Conservation (phyloP, 129 eudicot species). For the Rutidosis leptorrhynchoides region DNA sequence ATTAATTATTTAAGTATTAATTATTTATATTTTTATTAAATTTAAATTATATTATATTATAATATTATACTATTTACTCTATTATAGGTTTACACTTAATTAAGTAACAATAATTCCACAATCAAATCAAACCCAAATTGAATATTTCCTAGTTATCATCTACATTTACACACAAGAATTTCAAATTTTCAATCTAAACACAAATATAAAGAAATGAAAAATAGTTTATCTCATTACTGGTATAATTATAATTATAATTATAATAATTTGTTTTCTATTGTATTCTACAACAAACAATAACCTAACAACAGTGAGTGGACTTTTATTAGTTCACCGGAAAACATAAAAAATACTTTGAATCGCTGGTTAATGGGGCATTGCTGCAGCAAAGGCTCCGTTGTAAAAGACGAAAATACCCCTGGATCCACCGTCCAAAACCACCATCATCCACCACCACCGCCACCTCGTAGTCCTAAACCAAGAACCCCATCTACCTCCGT, state of each 20-base stretch:
- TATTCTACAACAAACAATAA: neutral
- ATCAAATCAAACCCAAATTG: slow-evolving; percentile 11
- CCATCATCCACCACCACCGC: slow-evolving; percentile 10
- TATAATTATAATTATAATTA: too few species aligned
- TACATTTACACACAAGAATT: neutral
- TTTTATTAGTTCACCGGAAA: neutral
- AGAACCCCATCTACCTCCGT: slow-evolving; percentile 30
- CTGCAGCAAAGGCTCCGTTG: slow-evolving; percentile 55
- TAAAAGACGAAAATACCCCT: slow-evolving; percentile 30
- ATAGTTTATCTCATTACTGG: neutral
- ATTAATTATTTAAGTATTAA: too few species aligned
- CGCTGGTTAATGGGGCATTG: slow-evolving; percentile 73
- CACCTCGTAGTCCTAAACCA: slow-evolving; percentile 35
- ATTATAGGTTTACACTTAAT: neutral
- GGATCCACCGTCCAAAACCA: slow-evolving; percentile 29
- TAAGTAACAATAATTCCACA: neutral
- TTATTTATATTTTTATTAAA: too few species aligned
- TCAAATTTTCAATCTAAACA: neutral
- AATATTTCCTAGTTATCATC: slow-evolving; percentile 21
- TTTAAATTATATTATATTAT: too few species aligned
- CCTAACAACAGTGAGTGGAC: neutral
- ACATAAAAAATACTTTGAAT: neutral
- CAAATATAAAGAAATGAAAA: too few species aligned
- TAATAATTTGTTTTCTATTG: too few species aligned
- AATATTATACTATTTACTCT: neutral